Evolutionary conservation across 768 basidiomycete genomes (phyloP).

Genomic region (Boletus bicolor): DNA sequence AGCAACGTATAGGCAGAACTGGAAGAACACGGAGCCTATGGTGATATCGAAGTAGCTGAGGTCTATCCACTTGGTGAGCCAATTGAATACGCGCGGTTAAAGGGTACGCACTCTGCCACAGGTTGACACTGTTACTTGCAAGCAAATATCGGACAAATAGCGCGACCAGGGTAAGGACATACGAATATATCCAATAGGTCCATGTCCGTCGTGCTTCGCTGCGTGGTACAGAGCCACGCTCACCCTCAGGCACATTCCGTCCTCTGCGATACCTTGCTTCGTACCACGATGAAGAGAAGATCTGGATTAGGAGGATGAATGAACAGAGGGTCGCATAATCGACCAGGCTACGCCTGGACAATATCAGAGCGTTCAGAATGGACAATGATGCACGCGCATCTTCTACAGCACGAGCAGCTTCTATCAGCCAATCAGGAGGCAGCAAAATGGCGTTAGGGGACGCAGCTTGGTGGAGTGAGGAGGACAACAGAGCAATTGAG

Average conservation of each 20-base stretch:
- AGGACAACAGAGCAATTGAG: slow-evolving; percentile 62
- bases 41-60: slow-evolving; percentile 73
- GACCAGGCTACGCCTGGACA: slow-evolving; percentile 73
- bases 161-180: slow-evolving; percentile 48
- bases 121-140: slow-evolving; percentile 38
- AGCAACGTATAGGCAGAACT: slow-evolving; percentile 86
- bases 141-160: slow-evolving; percentile 50
- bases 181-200: slow-evolving; percentile 64
- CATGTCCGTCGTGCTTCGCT: slow-evolving; percentile 61
- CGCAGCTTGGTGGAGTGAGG: slow-evolving; percentile 41
- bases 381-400: slow-evolving; percentile 41
- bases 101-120: slow-evolving; percentile 68
- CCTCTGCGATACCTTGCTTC: slow-evolving; percentile 51
- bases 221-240: slow-evolving; percentile 73
- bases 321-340: slow-evolving; percentile 81
- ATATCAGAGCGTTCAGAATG: slow-evolving; percentile 51
- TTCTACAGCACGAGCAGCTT: slow-evolving; percentile 58
- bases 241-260: slow-evolving; percentile 53
- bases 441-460: slow-evolving; percentile 34
- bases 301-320: slow-evolving; percentile 74
- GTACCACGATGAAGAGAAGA: slow-evolving; percentile 72
- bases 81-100: not conserved
- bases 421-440: slow-evolving; percentile 74
- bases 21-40: slow-evolving; percentile 77
- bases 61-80: slow-evolving; percentile 44